Evolutionary conservation across 441 rosid species (phyloP), one percentile per base, ranked within the genome.

Genomic region (Gossypium schwendimanii): DNA sequence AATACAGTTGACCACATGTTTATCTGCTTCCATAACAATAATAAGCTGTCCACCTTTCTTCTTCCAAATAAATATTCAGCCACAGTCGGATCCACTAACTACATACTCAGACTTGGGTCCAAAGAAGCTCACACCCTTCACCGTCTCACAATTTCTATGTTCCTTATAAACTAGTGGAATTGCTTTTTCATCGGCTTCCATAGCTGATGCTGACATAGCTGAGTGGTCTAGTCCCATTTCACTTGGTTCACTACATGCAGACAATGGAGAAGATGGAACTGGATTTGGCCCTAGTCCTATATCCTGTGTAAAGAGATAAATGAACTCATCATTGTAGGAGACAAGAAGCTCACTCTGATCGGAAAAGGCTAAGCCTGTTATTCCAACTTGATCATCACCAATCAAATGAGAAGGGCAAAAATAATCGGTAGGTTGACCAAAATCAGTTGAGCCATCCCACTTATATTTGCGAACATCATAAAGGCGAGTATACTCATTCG

Each of bases 51-150:
- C 97, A 8, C 80, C 85, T 75, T 86, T 89, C 72, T 88, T 94
- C 86, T 78, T 89, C 99, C 99, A 94, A 45, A 92, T 88, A 79
- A 92, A 94, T 67, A 92, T 86, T 69, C 93, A 81, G 20, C 99
- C 99, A 79, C 99, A 94, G 77, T 94, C 97, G 33, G 99, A 94
- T 10, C 98, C 97, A 17, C 97, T 94, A 76, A 85, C 86, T 79
- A 92, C 98, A 82, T 91, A 94, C 75, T 92, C 93, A 44, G 89
- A 87, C 75, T 81, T 72, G 2, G 97, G 97, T 78, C 99, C 99
- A 63, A 81, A 91, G 75, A 92, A 94, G 73, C 77, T 87, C 49
- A 91, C 98, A 53, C 94, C 97, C 73, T 94, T 94, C 54, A 94
- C 90, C 0, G 97, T 92, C 78, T 86, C 86, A 78, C 41, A 36